Base-by-base conservation (phyloP, 225 moss, liverwort and hornwort species). In the Anthoceros angustus region DNA sequence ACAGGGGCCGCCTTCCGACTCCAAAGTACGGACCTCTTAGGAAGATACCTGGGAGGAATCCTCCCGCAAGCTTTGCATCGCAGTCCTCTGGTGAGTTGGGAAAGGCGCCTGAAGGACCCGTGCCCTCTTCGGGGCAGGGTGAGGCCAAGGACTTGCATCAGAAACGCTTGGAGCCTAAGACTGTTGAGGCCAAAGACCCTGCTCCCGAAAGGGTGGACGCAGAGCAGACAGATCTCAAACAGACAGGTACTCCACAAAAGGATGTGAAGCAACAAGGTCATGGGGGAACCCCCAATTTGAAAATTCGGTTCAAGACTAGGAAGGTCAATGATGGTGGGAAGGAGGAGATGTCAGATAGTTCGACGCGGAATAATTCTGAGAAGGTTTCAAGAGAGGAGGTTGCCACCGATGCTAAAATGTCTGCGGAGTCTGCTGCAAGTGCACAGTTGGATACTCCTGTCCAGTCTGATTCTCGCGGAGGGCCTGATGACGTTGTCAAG, bases 1-100 rank as follows among this genome's bases (percentile, higher is more conserved):
- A 81, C 68, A 72, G 71, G 67, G 84, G 88, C 41, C 70, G 72
- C 10, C 75, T 70, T 39, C 85, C 84, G 50, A 77, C 83, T 69
- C 77, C 88, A 8, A 95, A 86, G 69, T 91, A 91, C 78, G 95
- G 91, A 10, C 88, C 83, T 8, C 80, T 91, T 12, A 77, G 77
- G n/a, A 55, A 55, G 23, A 18, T 23, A 55, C 23, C 55, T 18
- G 55, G n/a, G 4, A 55, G 23, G n/a, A 18, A 18, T 18, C 18
- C 55, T 20, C 55, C 55, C 14, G 6, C 55, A 15, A 55, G 55
- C 23, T 55, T 55, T 23, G n/a, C 55, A 0, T 18, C 55, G 14
- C 55, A 23, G 55, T 18, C 55, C 18, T 5, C n/a, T 23, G 23
- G 12, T 55, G 55, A 55, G 12, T 18, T 23, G 23, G 8, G n/a